Percentiles rank a stretch among this genome's conserved stretches.
These are phyloP conservation scores for Fusarium anguioides DNA, from an alignment of 2,329 filamentous ascomycete species.

Conservation along the genomic window DNA sequence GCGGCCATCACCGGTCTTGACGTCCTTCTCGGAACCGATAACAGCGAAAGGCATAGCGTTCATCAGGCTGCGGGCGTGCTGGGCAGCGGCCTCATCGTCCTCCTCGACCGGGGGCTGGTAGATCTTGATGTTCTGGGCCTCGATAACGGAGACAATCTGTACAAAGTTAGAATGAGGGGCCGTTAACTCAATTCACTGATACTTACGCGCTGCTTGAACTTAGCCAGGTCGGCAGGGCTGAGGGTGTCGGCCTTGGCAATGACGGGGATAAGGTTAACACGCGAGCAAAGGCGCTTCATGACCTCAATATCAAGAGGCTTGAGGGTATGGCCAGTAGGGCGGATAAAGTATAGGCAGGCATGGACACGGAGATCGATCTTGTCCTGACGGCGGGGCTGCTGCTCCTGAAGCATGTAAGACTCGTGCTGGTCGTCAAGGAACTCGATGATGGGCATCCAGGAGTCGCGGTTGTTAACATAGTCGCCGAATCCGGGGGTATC, in stretches of 20 bases:
- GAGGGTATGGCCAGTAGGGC: conserved; percentile 96
- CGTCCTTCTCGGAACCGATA: conserved; percentile 99
- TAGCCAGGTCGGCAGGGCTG: conserved; percentile 88
- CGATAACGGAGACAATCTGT: conserved; percentile 93
- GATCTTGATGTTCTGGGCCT: conserved; percentile 99
- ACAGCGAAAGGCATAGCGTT: conserved; percentile 98
- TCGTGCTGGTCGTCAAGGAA: conserved; percentile 99
- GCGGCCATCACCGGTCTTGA: conserved; percentile 94
- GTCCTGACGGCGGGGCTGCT: conserved; percentile 96
- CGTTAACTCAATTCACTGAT: neutral
- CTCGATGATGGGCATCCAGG: conserved; percentile 99
- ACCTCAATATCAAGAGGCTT: conserved; percentile 99
- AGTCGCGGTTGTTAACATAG: conserved; percentile 99
- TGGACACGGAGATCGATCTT: conserved; percentile 99
- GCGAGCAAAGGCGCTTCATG: conserved; percentile 98
- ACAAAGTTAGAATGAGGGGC: conserved; percentile 2
- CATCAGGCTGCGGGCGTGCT: conserved; percentile 94
- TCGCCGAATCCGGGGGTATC: conserved; percentile 99
- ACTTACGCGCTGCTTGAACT: conserved; percentile 93
- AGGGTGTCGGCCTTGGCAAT: conserved; percentile 99
- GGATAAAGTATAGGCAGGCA: conserved; percentile 98
- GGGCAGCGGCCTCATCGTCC: conserved; percentile 94
- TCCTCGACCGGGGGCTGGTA: conserved; percentile 98
- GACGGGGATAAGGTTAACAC: conserved; percentile 98
- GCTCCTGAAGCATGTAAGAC: conserved; percentile 99